Evolutionary conservation across 768 basidiomycete species (phyloP), one percentile per base, ranked within the genome.

Genomic region (Trametes villosa): DNA sequence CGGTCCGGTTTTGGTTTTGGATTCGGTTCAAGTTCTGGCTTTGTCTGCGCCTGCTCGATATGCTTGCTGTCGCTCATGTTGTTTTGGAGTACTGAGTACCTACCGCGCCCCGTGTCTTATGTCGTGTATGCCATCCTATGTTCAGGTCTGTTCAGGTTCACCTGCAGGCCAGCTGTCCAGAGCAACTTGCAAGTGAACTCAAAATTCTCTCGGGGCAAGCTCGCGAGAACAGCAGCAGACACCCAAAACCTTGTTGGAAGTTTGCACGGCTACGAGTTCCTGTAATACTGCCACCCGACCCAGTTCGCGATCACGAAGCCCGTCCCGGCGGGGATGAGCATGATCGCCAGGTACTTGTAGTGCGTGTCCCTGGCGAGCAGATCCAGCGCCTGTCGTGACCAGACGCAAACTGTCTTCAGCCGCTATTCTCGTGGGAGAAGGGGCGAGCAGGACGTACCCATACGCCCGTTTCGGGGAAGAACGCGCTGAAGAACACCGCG

Each of bases 281-380:
- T 86, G 72, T 93, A 98, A 74, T 94, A 97, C 74, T 98, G 94
- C 94, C 95, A 98, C 41, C 96, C 96, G 38, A 96, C 92, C 96
- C 96, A 98, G 69, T 98, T 98, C 41, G 94, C 94, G 68, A 98
- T 98, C 53, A 94, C 91, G 73, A 95, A 96, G 75, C 93, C 95
- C 40, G 89, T 81, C 11, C 82, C 85, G 9, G 88, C 87, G 13
- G 96, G 94, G 45, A 98, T 82, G 44, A 95, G 78, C 38, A 97
- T 76, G 12, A 95, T 75, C 30, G 76, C 68, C 66, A 96, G 85
- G 75, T 96, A 97, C 76, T 95, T 96, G 85, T 96, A 96, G 71
- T 97, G 92, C 24, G 78, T 84, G 76, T 96, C 95, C 40, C 75
- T 67, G 2, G 84, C 86, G 11, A 95, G 76, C 52, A 74, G 67